Percentiles rank a stretch among this genome's conserved stretches.
Evolutionary conservation across 2,329 filamentous ascomycete genomes (phyloP).

Genomic region (Aspergillus glaucus): DNA sequence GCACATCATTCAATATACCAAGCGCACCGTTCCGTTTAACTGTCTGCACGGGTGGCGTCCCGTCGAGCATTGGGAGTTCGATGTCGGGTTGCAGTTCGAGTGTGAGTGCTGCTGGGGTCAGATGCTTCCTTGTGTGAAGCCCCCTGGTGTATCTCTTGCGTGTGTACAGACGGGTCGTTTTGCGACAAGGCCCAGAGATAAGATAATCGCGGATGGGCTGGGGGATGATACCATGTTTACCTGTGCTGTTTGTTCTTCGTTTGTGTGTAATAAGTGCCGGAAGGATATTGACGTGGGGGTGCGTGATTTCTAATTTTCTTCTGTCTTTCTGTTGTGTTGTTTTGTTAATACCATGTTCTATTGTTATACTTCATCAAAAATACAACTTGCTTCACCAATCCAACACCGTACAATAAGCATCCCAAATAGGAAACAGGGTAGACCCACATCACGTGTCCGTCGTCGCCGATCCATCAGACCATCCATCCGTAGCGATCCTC

Average conservation of each 20-base stretch:
- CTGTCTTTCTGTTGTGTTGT: background rate
- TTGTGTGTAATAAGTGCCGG: background rate
- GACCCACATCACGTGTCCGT: background rate
- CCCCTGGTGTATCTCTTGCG: no score
- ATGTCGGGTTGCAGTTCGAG: background rate
- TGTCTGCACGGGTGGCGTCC: slow-evolving; percentile 4
- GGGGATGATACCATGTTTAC: background rate
- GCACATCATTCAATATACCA: background rate
- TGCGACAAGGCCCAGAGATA: background rate
- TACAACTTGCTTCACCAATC: background rate
- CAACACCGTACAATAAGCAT: background rate
- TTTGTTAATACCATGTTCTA: background rate
- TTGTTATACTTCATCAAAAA: background rate
- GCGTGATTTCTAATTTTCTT: no score
- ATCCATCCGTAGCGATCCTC: background rate
- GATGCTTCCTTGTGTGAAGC: background rate
- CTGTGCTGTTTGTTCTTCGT: background rate
- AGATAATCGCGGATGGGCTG: background rate
- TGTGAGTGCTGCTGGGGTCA: slow-evolving; percentile 11
- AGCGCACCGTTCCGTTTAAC: background rate
- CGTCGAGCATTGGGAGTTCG: background rate
- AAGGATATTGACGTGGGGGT: no score
- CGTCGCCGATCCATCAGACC: background rate
- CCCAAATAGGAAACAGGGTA: background rate
- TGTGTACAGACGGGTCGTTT: background rate